Evolutionary conservation across 2,329 filamentous ascomycete species (phyloP).

Genomic region (Microascus cirrosus): DNA sequence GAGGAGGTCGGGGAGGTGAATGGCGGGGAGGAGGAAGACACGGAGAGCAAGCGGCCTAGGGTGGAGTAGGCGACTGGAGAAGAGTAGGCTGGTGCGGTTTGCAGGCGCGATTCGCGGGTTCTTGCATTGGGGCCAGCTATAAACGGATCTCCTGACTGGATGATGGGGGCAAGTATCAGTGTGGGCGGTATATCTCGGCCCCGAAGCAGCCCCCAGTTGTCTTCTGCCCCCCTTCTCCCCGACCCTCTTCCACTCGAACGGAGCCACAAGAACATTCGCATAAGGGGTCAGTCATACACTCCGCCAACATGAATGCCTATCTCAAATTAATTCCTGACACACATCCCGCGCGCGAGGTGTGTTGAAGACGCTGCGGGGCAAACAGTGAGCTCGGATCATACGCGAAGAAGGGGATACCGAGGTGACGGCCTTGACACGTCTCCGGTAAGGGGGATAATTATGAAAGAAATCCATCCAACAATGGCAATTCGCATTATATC

Average conservation of each 20-base stretch:
- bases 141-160: neutral
- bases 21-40: conserved; percentile 23
- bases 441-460: neutral
- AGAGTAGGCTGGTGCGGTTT: conserved; percentile 18
- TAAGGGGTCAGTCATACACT: neutral
- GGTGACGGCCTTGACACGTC: neutral
- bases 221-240: neutral
- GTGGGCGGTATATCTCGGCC: neutral
- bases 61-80: conserved; percentile 31
- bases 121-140: neutral
- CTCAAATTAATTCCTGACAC: neutral
- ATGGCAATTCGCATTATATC: neutral
- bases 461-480: neutral
- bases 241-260: neutral
- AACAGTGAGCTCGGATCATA: neutral
- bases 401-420: neutral
- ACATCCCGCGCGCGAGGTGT: no score
- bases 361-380: neutral
- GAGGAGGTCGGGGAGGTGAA: conserved; percentile 41
- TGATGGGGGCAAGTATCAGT: neutral
- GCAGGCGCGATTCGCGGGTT: neutral
- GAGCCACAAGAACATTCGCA: neutral
- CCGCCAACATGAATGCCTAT: neutral
- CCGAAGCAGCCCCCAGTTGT: neutral
- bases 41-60: conserved; percentile 35